Evolutionary conservation across 441 rosid genomes (phyloP).

Genomic region (Gossypium davidsonii): DNA sequence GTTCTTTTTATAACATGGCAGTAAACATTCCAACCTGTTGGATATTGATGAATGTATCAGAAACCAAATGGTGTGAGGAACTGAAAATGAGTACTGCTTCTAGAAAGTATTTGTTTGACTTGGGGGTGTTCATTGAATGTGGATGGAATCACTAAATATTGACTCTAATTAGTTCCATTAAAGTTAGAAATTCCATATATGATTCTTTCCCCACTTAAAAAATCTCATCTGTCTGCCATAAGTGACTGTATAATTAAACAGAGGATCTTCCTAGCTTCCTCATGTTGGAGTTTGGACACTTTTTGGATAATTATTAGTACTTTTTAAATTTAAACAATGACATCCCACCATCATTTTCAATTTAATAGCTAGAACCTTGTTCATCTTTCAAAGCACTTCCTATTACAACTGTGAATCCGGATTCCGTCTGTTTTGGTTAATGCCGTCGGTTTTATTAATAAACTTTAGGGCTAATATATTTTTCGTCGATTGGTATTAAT

Average conservation of each 20-base stretch:
- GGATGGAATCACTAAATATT: constrained; percentile 3
- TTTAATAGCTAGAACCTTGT: not conserved
- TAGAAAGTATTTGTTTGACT: not conserved
- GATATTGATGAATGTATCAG: not conserved
- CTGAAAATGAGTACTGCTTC: no score
- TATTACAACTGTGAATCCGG: not conserved
- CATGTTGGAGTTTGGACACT: not conserved
- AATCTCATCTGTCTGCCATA: not conserved
- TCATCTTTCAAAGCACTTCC: not conserved
- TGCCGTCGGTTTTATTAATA: not conserved
- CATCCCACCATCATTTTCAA: not conserved
- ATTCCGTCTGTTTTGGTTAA: not conserved
- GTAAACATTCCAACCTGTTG: not conserved
- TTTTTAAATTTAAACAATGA: not conserved
- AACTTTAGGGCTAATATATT: no score
- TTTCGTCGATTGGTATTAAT: no score
- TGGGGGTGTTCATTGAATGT: not conserved
- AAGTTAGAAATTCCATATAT: not conserved
- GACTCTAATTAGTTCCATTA: not conserved
- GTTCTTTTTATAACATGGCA: not conserved
- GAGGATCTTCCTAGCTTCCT: not conserved
- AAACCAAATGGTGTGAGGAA: not conserved
- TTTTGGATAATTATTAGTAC: not conserved
- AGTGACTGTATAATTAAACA: not conserved
- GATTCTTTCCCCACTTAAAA: constrained; percentile 3